These are phyloP conservation scores for Pelargonium australe DNA, from an alignment of 441 rosid species.

Conservation along the genomic window DNA sequence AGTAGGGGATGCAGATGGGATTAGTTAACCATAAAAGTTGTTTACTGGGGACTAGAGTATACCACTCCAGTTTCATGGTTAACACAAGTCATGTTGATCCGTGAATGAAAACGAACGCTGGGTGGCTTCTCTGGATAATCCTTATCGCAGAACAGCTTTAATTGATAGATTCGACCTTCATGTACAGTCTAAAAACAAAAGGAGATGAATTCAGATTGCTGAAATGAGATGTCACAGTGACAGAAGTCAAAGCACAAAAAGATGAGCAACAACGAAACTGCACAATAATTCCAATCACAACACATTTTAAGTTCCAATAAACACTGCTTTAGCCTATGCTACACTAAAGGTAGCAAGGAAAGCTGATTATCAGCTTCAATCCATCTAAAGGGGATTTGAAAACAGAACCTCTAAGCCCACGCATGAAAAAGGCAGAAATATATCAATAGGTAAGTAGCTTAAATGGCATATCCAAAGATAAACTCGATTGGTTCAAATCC, in stretches of 20 bases:
- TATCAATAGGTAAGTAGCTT: neutral
- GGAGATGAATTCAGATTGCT: constrained; percentile 5
- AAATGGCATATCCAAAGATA: neutral
- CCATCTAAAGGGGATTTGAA: neutral
- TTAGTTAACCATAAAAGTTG: neutral
- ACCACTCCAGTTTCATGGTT: constrained; percentile 98
- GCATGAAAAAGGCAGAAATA: neutral
- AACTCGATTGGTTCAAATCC: neutral
- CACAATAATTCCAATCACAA: constrained; percentile 1
- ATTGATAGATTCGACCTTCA: constrained; percentile 91
- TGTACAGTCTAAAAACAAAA: constrained; percentile 67
- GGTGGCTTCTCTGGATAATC: constrained; percentile 99
- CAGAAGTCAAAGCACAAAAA: neutral
- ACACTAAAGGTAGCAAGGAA: neutral
- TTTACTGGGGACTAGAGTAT: constrained; percentile 8
- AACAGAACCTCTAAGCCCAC: neutral
- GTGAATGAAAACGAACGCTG: constrained; percentile 84
- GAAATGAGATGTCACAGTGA: neutral
- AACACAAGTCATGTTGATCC: constrained; percentile 87
- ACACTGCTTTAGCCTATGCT: neutral
- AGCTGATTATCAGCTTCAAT: neutral
- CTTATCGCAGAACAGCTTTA: constrained; percentile 96
- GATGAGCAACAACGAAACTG: neutral
- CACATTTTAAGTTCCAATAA: neutral
- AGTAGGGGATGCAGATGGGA: neutral